Evolutionary conservation across 2,329 filamentous ascomycete species (phyloP).

Genomic region (Aspergillus sp.): DNA sequence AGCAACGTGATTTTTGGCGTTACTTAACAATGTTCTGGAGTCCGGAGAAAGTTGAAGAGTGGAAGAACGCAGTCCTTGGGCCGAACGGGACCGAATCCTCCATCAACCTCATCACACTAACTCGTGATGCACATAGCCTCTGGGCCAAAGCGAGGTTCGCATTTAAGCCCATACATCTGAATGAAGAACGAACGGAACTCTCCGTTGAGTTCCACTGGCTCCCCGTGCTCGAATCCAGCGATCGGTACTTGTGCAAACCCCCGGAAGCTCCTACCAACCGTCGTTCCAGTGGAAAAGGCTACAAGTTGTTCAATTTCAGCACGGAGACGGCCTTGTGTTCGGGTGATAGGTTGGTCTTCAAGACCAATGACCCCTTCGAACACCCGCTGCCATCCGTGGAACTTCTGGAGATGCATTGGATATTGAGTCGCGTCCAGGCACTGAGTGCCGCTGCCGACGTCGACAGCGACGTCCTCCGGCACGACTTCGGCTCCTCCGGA

Average conservation of each 20-base stretch:
- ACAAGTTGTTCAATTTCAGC: background rate
- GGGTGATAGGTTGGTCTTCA: background rate
- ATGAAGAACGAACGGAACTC: background rate
- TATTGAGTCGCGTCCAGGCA: background rate
- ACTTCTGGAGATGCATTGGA: constrained; percentile 1
- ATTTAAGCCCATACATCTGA: background rate
- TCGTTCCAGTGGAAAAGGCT: background rate
- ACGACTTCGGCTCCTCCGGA: background rate
- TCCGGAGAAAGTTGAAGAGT: background rate
- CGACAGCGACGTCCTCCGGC: background rate
- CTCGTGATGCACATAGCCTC: background rate
- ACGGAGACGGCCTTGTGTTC: background rate
- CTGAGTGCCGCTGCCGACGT: background rate
- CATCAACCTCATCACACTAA: background rate
- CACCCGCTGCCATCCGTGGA: background rate
- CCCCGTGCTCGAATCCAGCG: background rate
- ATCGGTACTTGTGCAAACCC: no score
- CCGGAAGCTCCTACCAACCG: no score
- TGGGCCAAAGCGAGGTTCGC: background rate
- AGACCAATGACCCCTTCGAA: background rate
- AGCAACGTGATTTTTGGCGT: background rate
- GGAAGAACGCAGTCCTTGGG: background rate
- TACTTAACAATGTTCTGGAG: background rate
- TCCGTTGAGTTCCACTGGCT: background rate
- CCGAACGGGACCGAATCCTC: background rate